Base-by-base conservation (phyloP, 805 yeast genomes). In the Schwanniomyces vanrijiae region DNA sequence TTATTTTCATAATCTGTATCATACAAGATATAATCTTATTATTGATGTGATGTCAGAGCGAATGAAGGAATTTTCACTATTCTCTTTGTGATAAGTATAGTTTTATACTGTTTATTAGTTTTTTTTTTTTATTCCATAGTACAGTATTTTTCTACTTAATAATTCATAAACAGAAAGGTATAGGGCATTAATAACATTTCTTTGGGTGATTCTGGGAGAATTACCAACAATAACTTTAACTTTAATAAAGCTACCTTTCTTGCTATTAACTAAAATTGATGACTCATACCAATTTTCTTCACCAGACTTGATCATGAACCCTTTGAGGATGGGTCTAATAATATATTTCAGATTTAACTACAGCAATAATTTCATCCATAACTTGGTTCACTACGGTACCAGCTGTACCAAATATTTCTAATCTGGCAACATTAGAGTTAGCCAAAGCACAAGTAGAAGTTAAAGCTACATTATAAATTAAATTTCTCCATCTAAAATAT, bases 401-500 rank as follows among this genome's bases (percentile, higher is more conserved):
- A n/a, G 49, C 28, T 3, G 55, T 62, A 2, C 64, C 62, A 29
- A 55, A 53, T 3, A 54, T 37, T 31, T 60, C 62, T 40, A 61
- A 40, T n/a, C 62, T 53, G 19, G 62, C 64, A 18, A 50, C 54
- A 29, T 60, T 64, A n/a, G 52, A 48, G 7, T 53, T 51, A 21
- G 60, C 56, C 41, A 61, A 48, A 2, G 61, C 48, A 28, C 62
- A 60, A 10, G 59, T 43, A 11, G 65, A 45, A 50, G 60, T 61
- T 37, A 60, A 48, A 11, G 62, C 52, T 41, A 59, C 64, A 40
- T 61, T 61, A 46, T 61, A 61, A 5, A 61, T 55, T 44, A 61
- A 51, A 41, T 61, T 61, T 14, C 53, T 40, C 63, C 63, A 61
- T 34, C 65, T 43, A 19, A 59, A 52, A 61, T 60, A 71, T 60